These are phyloP conservation scores for Starmerella tilneyi DNA, from an alignment of 805 yeast genomes.

Conservation along the genomic window DNA sequence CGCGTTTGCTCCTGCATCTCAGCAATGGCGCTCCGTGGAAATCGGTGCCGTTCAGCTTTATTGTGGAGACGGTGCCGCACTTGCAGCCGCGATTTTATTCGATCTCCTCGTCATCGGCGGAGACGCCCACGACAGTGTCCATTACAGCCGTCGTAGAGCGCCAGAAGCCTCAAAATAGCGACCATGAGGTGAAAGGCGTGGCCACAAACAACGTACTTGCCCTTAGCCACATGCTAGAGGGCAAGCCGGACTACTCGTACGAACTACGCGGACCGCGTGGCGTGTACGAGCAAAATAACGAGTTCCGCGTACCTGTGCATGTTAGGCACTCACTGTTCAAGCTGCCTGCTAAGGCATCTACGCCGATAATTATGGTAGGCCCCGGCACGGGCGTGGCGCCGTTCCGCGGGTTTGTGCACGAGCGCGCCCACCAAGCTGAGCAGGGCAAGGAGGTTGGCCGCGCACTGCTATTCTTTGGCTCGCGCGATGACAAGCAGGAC, in stretches of 20 bases:
- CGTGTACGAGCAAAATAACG: constrained; percentile 33
- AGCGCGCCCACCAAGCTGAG: constrained; percentile 52
- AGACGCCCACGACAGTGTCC: constrained; percentile 65
- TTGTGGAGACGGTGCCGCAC: constrained; percentile 69
- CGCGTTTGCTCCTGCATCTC: constrained; percentile 57
- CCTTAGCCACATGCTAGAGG: constrained; percentile 51
- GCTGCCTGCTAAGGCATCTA: constrained; percentile 72
- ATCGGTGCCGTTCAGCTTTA: constrained; percentile 68
- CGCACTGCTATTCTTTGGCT: constrained; percentile 73
- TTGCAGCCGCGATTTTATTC: constrained; percentile 94
- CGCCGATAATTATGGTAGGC: constrained; percentile 86
- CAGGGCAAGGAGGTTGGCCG: constrained; percentile 54
- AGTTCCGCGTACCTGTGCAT: constrained; percentile 67
- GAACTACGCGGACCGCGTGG: constrained; percentile 78
- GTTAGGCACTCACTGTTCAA: constrained; percentile 92
- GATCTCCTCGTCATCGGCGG: constrained; percentile 76
- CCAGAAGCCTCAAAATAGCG: constrained; percentile 28
- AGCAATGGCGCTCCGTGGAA: constrained; percentile 64
- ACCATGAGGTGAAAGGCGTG: constrained; percentile 62
- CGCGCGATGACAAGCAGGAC: constrained; percentile 70
- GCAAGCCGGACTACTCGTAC: constrained; percentile 41
- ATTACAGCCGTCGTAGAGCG: constrained; percentile 90
- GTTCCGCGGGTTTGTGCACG: constrained; percentile 88
- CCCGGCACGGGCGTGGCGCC: constrained; percentile 99
- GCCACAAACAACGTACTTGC: constrained; percentile 79